Percentiles rank a stretch among this genome's conserved stretches.
Conservation (phyloP, 2,329 filamentous ascomycete species). For the Pestalotiopsis sp. region DNA sequence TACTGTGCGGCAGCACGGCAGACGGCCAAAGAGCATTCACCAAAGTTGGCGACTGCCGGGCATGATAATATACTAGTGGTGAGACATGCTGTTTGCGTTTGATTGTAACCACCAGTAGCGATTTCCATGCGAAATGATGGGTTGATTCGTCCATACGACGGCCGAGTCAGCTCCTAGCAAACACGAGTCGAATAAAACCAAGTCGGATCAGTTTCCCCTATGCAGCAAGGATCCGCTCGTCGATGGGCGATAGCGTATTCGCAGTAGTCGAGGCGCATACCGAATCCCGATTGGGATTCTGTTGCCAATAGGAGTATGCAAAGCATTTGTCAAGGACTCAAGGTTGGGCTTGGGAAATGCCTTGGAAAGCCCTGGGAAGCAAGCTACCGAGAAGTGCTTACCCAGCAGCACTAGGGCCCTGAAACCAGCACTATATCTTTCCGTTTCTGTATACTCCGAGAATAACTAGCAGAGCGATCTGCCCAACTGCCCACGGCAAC, state of each 20-base stretch:
- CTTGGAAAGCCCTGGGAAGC: not conserved
- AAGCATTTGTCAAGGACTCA: not conserved
- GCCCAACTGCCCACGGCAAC: not conserved
- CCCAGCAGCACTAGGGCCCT: not conserved
- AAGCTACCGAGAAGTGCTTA: not conserved
- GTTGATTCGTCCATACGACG: not conserved
- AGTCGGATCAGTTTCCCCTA: not conserved
- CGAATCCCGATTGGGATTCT: not conserved
- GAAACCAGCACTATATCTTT: not conserved
- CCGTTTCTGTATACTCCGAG: not conserved
- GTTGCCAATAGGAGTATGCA: not conserved
- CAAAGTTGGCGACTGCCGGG: not conserved
- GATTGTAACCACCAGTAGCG: not conserved
- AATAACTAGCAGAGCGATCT: not conserved
- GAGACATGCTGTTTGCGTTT: not conserved
- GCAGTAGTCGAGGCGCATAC: not conserved
- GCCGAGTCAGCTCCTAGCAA: not conserved
- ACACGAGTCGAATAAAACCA: not conserved
- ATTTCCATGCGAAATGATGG: not conserved
- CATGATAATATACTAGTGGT: not conserved
- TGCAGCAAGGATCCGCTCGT: not conserved
- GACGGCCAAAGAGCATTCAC: not conserved
- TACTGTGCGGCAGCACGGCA: not conserved
- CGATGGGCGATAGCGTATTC: not conserved
- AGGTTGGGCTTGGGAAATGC: not conserved